A percentile compares a stretch with the other conserved stretches of the same genome.
Evolutionary conservation across 139 green algal genomes (phyloP).

Genomic region (Micromonas pusilla): DNA sequence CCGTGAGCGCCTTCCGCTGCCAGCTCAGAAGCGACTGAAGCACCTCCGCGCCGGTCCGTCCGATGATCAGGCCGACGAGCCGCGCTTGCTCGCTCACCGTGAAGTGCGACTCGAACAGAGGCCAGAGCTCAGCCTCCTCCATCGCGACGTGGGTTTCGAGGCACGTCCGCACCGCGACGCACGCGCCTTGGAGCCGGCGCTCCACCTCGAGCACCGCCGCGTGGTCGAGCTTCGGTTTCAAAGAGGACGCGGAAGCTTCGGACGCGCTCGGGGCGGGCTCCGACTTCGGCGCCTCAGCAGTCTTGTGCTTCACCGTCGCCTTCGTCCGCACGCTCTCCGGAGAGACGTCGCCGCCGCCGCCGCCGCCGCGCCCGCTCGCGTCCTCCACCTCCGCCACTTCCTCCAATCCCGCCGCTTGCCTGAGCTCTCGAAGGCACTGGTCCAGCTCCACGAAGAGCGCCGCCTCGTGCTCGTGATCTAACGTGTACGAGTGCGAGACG

Average conservation of each 20-base stretch:
- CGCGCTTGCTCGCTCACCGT: conserved; percentile 82
- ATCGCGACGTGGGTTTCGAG: conserved; percentile 69
- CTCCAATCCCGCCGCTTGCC: neutral
- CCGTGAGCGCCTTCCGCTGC: conserved; percentile 54
- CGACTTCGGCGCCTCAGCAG: too few species aligned
- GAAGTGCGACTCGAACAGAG: conserved; percentile 89
- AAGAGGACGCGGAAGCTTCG: too few species aligned
- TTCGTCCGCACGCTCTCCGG: too few species aligned
- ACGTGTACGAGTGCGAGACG: conserved; percentile 88
- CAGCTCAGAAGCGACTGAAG: conserved; percentile 87
- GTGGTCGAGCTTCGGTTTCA: too few species aligned
- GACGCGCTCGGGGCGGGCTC: too few species aligned
- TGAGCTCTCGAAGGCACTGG: neutral
- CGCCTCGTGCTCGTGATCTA: conserved; percentile 88
- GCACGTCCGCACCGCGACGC: conserved; percentile 63
- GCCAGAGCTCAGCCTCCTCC: conserved; percentile 96
- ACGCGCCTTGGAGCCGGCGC: conserved; percentile 42
- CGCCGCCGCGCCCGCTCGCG: too few species aligned
- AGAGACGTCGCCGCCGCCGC: too few species aligned
- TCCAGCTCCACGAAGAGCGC: conserved; percentile 63
- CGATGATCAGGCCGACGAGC: conserved; percentile 68
- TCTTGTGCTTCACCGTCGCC: too few species aligned
- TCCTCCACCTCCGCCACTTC: neutral
- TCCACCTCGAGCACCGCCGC: neutral
- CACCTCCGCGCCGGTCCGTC: conserved; percentile 85